These are phyloP conservation scores for Carallia pectinifolia DNA, from an alignment of 345 rosid species.

Conservation along the genomic window DNA sequence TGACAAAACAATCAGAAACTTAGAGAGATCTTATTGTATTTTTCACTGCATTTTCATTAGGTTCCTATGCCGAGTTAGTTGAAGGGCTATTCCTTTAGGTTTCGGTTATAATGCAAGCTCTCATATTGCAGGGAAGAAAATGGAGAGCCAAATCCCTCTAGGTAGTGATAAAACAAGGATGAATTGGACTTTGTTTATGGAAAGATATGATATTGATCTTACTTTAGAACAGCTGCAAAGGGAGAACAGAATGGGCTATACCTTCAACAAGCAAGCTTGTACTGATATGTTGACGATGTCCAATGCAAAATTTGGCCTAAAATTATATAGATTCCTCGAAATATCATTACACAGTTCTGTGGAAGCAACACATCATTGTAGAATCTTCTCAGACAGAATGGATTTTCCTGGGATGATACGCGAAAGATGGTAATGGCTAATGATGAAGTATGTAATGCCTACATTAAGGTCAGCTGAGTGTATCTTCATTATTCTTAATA, in stretches of 20 bases:
- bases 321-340: constrained; percentile 33
- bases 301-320: constrained; percentile 33
- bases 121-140: neutral
- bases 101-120: neutral
- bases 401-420: constrained; percentile 42
- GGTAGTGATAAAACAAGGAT: constrained; percentile 20
- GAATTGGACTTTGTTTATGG: constrained; percentile 31
- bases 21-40: too few relatives aligned
- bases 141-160: constrained; percentile 2
- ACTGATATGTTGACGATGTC: constrained; percentile 30
- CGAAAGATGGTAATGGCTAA: constrained; percentile 36
- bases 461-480: constrained; percentile 25
- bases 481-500: neutral
- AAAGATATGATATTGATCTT: constrained; percentile 34
- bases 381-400: constrained; percentile 46
- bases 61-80: too few relatives aligned
- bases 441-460: constrained; percentile 28
- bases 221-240: constrained; percentile 36
- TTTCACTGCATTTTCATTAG: too few relatives aligned
- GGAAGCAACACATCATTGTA: constrained; percentile 47
- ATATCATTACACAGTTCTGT: constrained; percentile 29
- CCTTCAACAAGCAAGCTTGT: constrained; percentile 45
- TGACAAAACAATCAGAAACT: neutral
- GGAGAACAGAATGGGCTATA: constrained; percentile 41
- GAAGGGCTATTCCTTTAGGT: too few relatives aligned